Evolutionary conservation across 148 eudicot genomes (phyloP).

Genomic region (Chenopodium berlandieri): DNA sequence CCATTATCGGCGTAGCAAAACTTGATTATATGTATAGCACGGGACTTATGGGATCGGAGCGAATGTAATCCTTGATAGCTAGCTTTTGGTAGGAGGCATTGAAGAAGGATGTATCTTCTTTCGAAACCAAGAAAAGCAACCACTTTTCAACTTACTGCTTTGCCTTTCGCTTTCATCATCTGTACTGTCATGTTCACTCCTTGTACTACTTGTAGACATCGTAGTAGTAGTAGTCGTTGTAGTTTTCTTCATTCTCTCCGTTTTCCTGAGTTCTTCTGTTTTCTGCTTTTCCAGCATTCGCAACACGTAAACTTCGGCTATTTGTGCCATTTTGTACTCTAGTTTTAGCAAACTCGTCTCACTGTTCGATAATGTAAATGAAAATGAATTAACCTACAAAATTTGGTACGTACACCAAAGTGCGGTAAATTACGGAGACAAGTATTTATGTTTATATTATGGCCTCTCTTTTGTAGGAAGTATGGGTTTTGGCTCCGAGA

Average conservation of each 20-base stretch:
- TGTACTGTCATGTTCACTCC: background rate
- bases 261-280: slow-evolving; percentile 1
- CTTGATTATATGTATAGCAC: no score
- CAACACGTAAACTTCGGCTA: slow-evolving; percentile 27
- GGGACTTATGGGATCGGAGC: background rate
- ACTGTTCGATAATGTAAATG: no score
- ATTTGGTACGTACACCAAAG: background rate
- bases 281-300: slow-evolving; percentile 24
- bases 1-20: no score
- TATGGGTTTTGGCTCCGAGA: slow-evolving; percentile 19
- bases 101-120: slow-evolving; percentile 24
- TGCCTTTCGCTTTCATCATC: background rate
- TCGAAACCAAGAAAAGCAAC: slow-evolving; percentile 21
- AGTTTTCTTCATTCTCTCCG: background rate
- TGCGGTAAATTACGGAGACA: no score
- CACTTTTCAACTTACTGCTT: background rate
- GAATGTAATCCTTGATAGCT: background rate
- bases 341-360: background rate
- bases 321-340: slow-evolving; percentile 13
- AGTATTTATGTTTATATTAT: no score
- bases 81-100: background rate
- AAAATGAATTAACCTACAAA: background rate
- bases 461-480: background rate
- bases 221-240: background rate
- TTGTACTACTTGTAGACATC: background rate